Evolutionary conservation across 345 rosid genomes (phyloP).

Genomic region (Sapria himalayana): DNA sequence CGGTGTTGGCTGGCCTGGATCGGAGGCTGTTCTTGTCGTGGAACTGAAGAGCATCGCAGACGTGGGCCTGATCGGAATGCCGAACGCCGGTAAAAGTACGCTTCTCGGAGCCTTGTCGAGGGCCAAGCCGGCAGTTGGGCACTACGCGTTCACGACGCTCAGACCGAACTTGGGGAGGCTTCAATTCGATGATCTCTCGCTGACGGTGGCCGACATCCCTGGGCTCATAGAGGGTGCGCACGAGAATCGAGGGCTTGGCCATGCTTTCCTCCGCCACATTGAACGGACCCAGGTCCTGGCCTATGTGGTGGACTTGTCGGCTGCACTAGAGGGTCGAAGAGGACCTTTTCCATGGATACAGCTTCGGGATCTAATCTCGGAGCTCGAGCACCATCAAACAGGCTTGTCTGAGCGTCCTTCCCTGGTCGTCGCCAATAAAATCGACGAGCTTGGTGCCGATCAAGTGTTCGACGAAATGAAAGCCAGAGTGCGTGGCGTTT

Average conservation of each 20-base stretch:
- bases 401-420: slow-evolving; percentile 63
- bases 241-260: slow-evolving; percentile 70
- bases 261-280: slow-evolving; percentile 74
- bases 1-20: slow-evolving; percentile 39
- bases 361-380: slow-evolving; percentile 46
- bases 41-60: slow-evolving; percentile 94
- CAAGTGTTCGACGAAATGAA: slow-evolving; percentile 36
- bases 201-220: slow-evolving; percentile 87
- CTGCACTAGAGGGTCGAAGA: slow-evolving; percentile 42
- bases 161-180: slow-evolving; percentile 78
- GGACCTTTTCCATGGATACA: slow-evolving; percentile 81
- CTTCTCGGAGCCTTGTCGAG: slow-evolving; percentile 73
- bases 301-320: slow-evolving; percentile 69
- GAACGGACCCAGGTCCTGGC: slow-evolving; percentile 91
- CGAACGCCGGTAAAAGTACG: slow-evolving; percentile 90
- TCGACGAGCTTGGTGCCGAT: slow-evolving; percentile 58
- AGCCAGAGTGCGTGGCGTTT: slow-evolving; percentile 41
- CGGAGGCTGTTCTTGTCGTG: slow-evolving; percentile 37
- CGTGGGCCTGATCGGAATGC: slow-evolving; percentile 94
- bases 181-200: slow-evolving; percentile 53
- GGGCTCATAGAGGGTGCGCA: slow-evolving; percentile 90
- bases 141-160: slow-evolving; percentile 74
- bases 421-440: slow-evolving; percentile 66
- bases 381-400: slow-evolving; percentile 70
- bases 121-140: slow-evolving; percentile 68